Evolutionary conservation across 257 asterid genomes (phyloP), one percentile per base, ranked within the genome.

Genomic region (Solanum chilense): DNA sequence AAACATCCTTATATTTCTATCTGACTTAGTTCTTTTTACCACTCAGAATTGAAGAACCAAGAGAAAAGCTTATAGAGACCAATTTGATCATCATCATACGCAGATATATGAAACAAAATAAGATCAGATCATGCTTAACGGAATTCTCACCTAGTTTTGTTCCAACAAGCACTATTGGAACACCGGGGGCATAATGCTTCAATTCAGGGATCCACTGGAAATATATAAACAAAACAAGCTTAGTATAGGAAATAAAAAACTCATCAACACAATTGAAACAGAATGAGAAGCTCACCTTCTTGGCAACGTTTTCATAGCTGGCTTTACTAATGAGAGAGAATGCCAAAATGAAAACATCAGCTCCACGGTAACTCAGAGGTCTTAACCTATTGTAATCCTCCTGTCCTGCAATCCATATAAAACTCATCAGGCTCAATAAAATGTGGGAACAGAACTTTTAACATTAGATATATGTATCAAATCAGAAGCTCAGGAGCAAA

Each of bases 171-270:
- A 92, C 91, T 29, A 92, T 92, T 15, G 94, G 94, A 35, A 92
- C 94, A 39, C 94, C 94, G 64, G 94, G 94, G 47, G 94, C 94
- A 83, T 92, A 92, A 85, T 92, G 94, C 90, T 91, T 92, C 94
- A 92, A 88, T 89, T 92, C 94, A 16, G 94, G 93, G 88, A 92
- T 92, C 94, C 94, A 92, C 94, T 92, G 89, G 47, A 90, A 86
- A 82, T 71, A 70, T 37, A 44, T 39, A 44, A 85, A 83, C 89
- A 70, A 49, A 66, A 85, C 33, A 86, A 49, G 49, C 27, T 76
- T 84, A 70, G 39, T 68, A 49, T 47, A 64, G 83, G 78, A 69
- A 56, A 42, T 33, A 82, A 14, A 88, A 47, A 69, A 69, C 23
- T 42, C 47, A 60, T n/a, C 25, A 31, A 18, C 9, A 27, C 58